Base-by-base conservation (phyloP, 306 rosid species). In the Rosa chinensis region DNA sequence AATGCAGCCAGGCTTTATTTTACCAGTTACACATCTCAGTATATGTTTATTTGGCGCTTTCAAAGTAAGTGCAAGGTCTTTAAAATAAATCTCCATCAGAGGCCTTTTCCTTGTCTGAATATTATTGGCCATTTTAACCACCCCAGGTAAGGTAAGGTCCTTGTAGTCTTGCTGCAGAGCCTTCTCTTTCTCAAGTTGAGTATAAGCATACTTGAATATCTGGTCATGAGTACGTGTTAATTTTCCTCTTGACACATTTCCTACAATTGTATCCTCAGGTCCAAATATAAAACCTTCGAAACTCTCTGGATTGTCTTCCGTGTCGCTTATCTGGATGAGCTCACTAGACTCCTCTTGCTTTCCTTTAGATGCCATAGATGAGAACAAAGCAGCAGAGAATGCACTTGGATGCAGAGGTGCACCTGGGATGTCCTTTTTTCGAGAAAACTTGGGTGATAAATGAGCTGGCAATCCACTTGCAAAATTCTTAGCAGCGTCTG, bases 161-260 rank as follows among this genome's bases (percentile, higher is more conserved):
- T 81, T 86, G 73, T 84, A 84, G 76, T 87, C 92, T 83, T 88
- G 85, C 79, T 91, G 96, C 81, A 89, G 95, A 81, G 89, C 97
- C 85, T 85, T 94, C 86, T 92, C 99, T 79, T 87, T 94, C 84
- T 92, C 97, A 69, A 94, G 97, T 81, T 94, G 90, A 80, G 89
- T 20, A 77, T 94, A 94, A 39, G 99, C 97, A 84, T 92, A 89
- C 80, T 77, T 86, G 75, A 89, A 94, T 73, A 89, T 91, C 83
- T 92, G 97, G 84, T 89, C 88, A 55, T 85, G 85, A 62, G 92
- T 89, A 75, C 86, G 82, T 35, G 79, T 77, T 56, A 77, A 80
- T 83, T 92, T 94, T 78, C 83, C 97, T 85, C 81, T 89, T 50
- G 93, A 72, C 69, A 84, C 75, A 74, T 87, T 67, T 45, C 39